Evolutionary conservation across 2,329 filamentous ascomycete genomes (phyloP), one percentile per base, ranked within the genome.

Genomic region (Ceratocystis variospora): DNA sequence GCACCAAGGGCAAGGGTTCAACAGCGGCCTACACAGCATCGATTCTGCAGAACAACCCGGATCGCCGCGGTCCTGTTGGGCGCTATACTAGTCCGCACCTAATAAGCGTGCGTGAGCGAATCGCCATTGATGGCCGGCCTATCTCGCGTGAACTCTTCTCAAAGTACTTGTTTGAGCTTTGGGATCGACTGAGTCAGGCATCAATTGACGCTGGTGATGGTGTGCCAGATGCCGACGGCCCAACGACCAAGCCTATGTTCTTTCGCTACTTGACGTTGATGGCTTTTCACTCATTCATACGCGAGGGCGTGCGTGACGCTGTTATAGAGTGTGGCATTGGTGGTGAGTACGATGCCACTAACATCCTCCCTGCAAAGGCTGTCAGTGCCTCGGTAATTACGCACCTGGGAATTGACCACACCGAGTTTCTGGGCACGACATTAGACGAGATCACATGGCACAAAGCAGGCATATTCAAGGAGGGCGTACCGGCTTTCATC

Each of bases 261-360:
- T 97, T 97, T 75, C 87, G 93, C 33, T 96, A 89, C 73, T 75
- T 99, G 72, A 96, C 93, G 0, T 80, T 99, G 46, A 82, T 96
- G 77, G 92, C 92, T 1, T 84, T 96, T 71, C 91, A 96, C 72
- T 82, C 87, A 1, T 99, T 96, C 71, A 72, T 95, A 31, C 75
- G 80, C 61, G 87, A 94, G 73, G 86, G 87, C 0, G 86, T 96
- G 0, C 80, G 86, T 69, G 85, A 85, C 19, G 92, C 90, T 0
- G 85, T 97, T 8, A 81, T 97, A 44, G 94, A 99, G 76, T 96
- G 90, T 72, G 94, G 94, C 0, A 95, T 97, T 69, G 94, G 94
- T 17, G 94, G 92, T 62, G 90, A 96, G 76, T 91, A 91, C 72
- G 93, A 97, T 73, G 88, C 88, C 33, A 99, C 94, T 8, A 97